Base-by-base conservation (phyloP, 257 asterid genomes). In the Solanum peruvianum region DNA sequence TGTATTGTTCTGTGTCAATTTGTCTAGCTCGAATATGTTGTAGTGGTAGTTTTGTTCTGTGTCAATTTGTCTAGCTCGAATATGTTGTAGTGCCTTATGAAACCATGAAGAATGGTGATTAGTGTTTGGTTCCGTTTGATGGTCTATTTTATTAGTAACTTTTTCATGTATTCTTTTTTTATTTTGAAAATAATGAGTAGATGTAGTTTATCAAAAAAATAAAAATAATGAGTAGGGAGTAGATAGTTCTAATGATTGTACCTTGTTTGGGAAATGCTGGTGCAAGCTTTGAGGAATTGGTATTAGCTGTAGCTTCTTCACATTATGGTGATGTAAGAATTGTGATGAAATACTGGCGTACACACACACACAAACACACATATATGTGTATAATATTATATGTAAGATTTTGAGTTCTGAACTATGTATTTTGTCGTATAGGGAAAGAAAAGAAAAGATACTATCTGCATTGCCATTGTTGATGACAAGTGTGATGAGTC, bases 401-500 rank as follows among this genome's bases (percentile, higher is more conserved):
- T 11, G 3, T 11, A 39, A 45, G 66, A 78, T 78, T 77, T 76
- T 45, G 42, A 27, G 44, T 29, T 39, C 37, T 27, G 21, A 64
- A 37, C 29, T 29, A 76, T 35, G 31, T 29, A 52, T 69, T 6
- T 87, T n/a, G 58, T 69, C 21, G 7, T 77, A 56, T 83, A 95
- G 98, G 98, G 98, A 15, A 95, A 95, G 95, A 94, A 95, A 88
- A 91, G 97, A 82, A 95, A 86, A 89, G 97, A 94, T 85, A 94
- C 97, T 56, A 85, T 94, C 58, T 93, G 95, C 91, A 94, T 94
- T 85, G 96, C 95, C 83, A 95, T 95, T 91, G 96, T 95, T 82
- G 97, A 95, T 86, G 98, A 95, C 11, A 89, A 92, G 8, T 94
- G 97, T 84, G 98, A 95, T 25, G 95, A 91, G 86, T 96, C 97